These are phyloP conservation scores for Ophiostoma ulmi DNA, from an alignment of 2,329 filamentous ascomycete genomes.

Conservation along the genomic window DNA sequence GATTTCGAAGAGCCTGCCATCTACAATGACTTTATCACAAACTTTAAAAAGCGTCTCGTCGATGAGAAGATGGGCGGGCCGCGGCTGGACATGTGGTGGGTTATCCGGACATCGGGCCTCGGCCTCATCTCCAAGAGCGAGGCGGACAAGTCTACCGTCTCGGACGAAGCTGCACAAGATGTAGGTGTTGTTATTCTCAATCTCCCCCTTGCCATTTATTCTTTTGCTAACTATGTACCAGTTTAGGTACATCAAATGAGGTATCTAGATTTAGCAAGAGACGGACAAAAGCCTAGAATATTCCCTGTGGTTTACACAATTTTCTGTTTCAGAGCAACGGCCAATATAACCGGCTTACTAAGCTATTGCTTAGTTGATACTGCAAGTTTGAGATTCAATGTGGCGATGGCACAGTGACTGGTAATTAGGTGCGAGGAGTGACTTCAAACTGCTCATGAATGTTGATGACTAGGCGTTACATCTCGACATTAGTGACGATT, in stretches of 20 bases:
- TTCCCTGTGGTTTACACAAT: too few relatives aligned
- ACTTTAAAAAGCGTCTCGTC: conserved; percentile 67
- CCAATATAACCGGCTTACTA: too few relatives aligned
- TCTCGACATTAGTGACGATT: too few relatives aligned
- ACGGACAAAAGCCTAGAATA: too few relatives aligned
- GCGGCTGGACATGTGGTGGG: conserved; percentile 76
- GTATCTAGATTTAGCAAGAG: background rate
- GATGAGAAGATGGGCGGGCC: conserved; percentile 69
- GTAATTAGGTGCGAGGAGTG: too few relatives aligned
- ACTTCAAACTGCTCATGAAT: too few relatives aligned
- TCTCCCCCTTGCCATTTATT: background rate
- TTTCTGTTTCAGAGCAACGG: too few relatives aligned
- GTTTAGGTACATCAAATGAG: conserved; percentile 9
- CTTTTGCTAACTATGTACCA: background rate
- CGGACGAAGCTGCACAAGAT: conserved; percentile 64
- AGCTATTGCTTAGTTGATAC: too few relatives aligned
- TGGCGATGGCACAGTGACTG: too few relatives aligned
- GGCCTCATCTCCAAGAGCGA: conserved; percentile 65
- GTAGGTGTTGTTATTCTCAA: conserved; percentile 33
- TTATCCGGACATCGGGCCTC: conserved; percentile 59
- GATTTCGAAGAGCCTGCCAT: conserved; percentile 67
- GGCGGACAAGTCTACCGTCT: conserved; percentile 60
- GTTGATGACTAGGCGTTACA: too few relatives aligned
- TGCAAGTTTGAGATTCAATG: too few relatives aligned
- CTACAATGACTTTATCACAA: conserved; percentile 69